phyloP scores from a whole-genome alignment of 257 asterid genomes.

The Plantago major region DNA sequence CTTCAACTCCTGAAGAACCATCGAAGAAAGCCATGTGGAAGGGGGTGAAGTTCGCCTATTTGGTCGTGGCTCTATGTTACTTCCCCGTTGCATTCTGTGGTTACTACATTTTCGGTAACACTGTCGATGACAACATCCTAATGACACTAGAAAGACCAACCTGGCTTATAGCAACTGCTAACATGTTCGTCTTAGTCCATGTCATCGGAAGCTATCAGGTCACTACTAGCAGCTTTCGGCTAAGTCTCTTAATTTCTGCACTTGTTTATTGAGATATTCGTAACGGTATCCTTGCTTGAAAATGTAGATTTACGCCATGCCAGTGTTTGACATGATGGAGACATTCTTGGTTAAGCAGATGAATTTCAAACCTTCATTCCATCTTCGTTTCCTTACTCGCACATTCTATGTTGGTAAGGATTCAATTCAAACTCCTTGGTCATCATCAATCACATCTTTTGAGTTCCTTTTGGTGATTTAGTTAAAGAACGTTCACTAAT shows the following conservation, averaged over 20 bases:
- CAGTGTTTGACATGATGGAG: constrained; percentile 62
- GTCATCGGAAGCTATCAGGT: constrained; percentile 61
- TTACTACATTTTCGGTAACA: constrained; percentile 38
- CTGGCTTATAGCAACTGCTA: constrained; percentile 49
- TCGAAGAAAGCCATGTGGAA: constrained; percentile 53
- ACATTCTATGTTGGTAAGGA: constrained; percentile 38
- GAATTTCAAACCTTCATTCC: constrained; percentile 29
- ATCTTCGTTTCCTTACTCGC: constrained; percentile 44
- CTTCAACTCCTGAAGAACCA: constrained; percentile 45
- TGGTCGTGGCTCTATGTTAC: constrained; percentile 36
- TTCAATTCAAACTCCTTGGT: not conserved
- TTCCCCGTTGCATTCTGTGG: constrained; percentile 46
- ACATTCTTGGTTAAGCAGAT: constrained; percentile 37
- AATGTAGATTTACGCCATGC: constrained; percentile 46
- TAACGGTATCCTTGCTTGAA: not conserved
- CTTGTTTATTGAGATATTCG: not conserved
- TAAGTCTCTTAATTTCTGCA: not conserved
- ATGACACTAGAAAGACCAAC: constrained; percentile 38
- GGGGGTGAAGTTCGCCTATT: constrained; percentile 43
- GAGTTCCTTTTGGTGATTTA: not conserved
- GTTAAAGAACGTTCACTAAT: not conserved
- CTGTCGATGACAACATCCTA: constrained; percentile 43
- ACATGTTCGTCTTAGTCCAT: constrained; percentile 43
- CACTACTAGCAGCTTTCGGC: not conserved
- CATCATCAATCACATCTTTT: not conserved